These are phyloP conservation scores for Aspergillus sp. DNA, from an alignment of 2,329 filamentous ascomycete genomes.

Conservation along the genomic window DNA sequence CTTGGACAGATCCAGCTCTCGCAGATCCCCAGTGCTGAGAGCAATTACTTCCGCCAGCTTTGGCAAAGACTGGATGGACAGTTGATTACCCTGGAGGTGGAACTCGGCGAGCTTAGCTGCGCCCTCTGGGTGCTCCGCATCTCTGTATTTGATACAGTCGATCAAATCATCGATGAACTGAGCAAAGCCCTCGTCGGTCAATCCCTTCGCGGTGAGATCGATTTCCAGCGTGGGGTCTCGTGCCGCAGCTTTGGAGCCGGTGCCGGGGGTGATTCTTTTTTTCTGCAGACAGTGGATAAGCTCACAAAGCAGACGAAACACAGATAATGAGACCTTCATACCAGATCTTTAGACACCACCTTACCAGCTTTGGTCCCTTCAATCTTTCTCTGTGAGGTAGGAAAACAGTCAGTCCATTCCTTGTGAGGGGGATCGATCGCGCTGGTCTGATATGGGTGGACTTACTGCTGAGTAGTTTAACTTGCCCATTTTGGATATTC, in stretches of 20 bases:
- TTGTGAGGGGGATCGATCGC: too few species aligned
- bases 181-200: conserved; percentile 43
- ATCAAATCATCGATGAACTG: conserved; percentile 41
- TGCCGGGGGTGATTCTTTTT: conserved; percentile 29
- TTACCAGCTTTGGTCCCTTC: conserved; percentile 42
- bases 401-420: neutral
- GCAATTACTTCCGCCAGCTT: conserved; percentile 38
- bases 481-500: conserved; percentile 29
- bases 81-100: conserved; percentile 40
- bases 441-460: neutral
- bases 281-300: conserved; percentile 17
- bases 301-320: neutral
- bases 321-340: conserved; percentile 9
- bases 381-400: conserved; percentile 36
- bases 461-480: conserved; percentile 37
- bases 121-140: conserved; percentile 21
- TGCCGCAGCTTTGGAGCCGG: conserved; percentile 21
- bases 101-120: conserved; percentile 42
- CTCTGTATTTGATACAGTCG: conserved; percentile 31
- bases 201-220: conserved; percentile 39
- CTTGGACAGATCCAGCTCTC: conserved; percentile 42
- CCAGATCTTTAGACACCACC: conserved; percentile 42
- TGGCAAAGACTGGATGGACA: conserved; percentile 39
- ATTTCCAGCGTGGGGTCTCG: conserved; percentile 39
- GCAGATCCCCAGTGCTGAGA: conserved; percentile 39